phyloP scores from a whole-genome alignment of 2,329 filamentous ascomycete species.

The Scedosporium boydii region DNA sequence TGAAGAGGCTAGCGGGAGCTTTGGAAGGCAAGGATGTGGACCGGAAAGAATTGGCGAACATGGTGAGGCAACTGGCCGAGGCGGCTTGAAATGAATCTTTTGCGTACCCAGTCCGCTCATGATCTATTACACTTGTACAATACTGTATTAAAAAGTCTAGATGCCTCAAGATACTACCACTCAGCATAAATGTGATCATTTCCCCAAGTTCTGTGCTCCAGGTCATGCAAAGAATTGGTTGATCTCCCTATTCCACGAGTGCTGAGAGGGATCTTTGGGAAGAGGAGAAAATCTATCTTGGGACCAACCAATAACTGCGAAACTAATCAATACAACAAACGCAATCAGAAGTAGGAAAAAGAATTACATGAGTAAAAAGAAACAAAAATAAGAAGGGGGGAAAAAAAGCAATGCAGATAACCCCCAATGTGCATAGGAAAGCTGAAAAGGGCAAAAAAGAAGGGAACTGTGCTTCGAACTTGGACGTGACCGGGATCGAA shows the following conservation, averaged over 20 bases:
- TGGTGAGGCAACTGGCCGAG: slow-evolving; percentile 43
- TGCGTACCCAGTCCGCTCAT: neutral
- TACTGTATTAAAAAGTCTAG: neutral
- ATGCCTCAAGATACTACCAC: neutral
- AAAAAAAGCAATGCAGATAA: too few relatives aligned
- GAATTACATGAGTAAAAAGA: neutral
- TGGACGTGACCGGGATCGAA: slow-evolving; percentile 2
- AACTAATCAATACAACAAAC: neutral
- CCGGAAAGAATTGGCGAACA: slow-evolving; percentile 46
- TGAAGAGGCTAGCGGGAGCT: slow-evolving; percentile 48
- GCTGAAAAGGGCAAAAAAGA: neutral
- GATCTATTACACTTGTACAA: neutral
- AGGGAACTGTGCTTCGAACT: neutral
- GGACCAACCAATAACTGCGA: too few relatives aligned
- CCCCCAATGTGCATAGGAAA: too few relatives aligned
- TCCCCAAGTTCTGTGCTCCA: too few relatives aligned
- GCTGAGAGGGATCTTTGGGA: too few relatives aligned
- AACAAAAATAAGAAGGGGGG: neutral
- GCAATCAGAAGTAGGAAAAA: neutral
- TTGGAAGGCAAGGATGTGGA: slow-evolving; percentile 58
- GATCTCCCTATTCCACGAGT: too few relatives aligned
- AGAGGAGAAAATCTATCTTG: too few relatives aligned
- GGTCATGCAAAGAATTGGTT: too few relatives aligned
- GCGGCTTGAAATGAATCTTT: slow-evolving; percentile 1
- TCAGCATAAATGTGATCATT: neutral